These are phyloP conservation scores for Magnolia changhungtana DNA, from an alignment of 164 flowering plant genomes.

Conservation along the genomic window DNA sequence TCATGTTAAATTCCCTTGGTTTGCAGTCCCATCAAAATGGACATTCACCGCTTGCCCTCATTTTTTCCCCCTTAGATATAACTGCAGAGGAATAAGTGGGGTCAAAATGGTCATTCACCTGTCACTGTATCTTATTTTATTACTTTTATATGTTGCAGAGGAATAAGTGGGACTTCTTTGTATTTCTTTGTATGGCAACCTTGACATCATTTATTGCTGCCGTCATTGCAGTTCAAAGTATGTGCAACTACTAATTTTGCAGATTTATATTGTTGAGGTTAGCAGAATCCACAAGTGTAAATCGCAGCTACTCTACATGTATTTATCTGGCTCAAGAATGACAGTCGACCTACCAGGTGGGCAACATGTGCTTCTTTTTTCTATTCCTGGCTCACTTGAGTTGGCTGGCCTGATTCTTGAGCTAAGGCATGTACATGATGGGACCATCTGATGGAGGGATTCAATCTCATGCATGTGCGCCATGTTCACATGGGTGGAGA, in stretches of 20 bases:
- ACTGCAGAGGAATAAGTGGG: neutral
- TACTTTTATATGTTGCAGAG: conserved; percentile 47
- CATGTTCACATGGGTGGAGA: neutral
- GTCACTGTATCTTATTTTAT: neutral
- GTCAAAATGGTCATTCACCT: neutral
- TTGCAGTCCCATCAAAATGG: no score
- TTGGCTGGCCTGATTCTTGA: neutral
- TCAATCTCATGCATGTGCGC: neutral
- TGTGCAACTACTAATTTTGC: conserved; percentile 17
- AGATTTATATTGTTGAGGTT: no score
- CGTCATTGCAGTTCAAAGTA: conserved; percentile 63
- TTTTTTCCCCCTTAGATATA: no score
- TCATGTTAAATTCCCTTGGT: no score
- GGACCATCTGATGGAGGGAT: neutral
- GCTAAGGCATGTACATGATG: neutral
- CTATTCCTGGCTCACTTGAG: neutral
- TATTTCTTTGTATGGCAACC: conserved; percentile 64
- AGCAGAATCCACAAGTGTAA: neutral
- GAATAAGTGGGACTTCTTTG: conserved; percentile 89
- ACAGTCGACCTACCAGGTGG: neutral
- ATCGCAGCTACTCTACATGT: neutral
- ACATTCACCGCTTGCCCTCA: no score
- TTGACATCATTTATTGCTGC: conserved; percentile 49
- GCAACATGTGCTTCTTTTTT: neutral
- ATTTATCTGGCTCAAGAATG: neutral